Base-by-base conservation (phyloP, 2,329 filamentous ascomycete species). In the Monosporascus cannonballus region DNA sequence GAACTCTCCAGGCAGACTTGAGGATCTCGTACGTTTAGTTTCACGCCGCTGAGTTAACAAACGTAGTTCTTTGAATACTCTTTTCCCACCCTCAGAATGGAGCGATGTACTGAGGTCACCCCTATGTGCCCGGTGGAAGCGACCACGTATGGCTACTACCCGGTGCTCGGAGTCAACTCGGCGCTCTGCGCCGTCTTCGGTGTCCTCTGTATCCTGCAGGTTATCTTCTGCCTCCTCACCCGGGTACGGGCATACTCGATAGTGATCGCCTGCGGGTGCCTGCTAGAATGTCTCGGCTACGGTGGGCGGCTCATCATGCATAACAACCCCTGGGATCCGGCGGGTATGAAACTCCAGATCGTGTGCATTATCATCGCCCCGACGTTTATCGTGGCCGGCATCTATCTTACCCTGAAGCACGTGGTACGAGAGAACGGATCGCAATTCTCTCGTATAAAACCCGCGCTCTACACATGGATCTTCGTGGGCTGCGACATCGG, bases 381-480 rank as follows among this genome's bases (percentile, higher is more conserved):
- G 6, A 37, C n/a, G 8, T 49, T 49, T 18, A 41, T 18, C 1
- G 36, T 17, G 8, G 48, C 48, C 8, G 36, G 30, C 38, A 18
- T 41, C 38, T 41, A 41, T 18, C 38, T 41, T 9, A 41, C 38
- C 15, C 38, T 22, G 17, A 41, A 41, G 38, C 4, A 41, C 18
- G 20, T 18, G 17, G 18, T 41, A 17, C 6, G 8, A 17, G 2
- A 41, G 17, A 41, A 41, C n/a, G 18, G 38, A 18, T 18, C 38
- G 6, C 5, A 41, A n/a, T 36, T 38, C 30, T 41, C 48, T 14
- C 48, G 36, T 34, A 5, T 41, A n/a, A n/a, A 24, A 3, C 48
- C 48, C 17, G 34, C 6, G 14, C 48, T 37, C 7, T 49, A 49
- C 48, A 36, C 48, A n/a, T 49, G 48, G 36, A 39, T 49, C 48